Conservation (phyloP, 140 eudicot genomes). For the Senecio squalidus region DNA sequence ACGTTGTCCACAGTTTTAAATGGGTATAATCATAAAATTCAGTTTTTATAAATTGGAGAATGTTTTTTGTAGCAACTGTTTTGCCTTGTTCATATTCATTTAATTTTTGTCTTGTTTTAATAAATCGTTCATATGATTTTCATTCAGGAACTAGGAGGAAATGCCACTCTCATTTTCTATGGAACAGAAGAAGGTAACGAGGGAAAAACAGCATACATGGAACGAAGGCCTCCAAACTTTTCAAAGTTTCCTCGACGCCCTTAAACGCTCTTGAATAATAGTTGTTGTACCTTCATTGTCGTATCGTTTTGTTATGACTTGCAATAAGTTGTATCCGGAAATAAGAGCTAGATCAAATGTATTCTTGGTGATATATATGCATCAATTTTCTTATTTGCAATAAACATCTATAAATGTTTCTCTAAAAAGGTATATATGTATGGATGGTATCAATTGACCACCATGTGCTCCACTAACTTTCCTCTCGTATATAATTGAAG, state of each 20-base stretch:
- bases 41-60: no score
- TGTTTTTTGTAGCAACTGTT: no score
- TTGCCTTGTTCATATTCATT: no score
- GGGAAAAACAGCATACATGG: slow-evolving; percentile 76
- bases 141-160: slow-evolving; percentile 67
- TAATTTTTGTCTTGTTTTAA: neutral
- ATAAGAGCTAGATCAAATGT: slow-evolving; percentile 6
- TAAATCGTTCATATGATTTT: neutral
- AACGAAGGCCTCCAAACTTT: slow-evolving; percentile 83
- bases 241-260: slow-evolving; percentile 81
- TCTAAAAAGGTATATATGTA: no score
- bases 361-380: no score
- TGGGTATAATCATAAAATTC: no score
- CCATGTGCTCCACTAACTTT: no score
- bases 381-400: no score
- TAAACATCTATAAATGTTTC: no score
- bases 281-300: slow-evolving; percentile 3
- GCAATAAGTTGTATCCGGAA: neutral
- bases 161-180: slow-evolving; percentile 78
- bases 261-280: slow-evolving; percentile 10
- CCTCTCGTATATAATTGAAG: no score
- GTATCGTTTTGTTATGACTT: neutral
- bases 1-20: no score
- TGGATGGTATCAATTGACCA: no score
- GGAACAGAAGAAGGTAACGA: slow-evolving; percentile 94